Conservation (phyloP, 2,329 filamentous ascomycete species). For the Alternaria sp. region DNA sequence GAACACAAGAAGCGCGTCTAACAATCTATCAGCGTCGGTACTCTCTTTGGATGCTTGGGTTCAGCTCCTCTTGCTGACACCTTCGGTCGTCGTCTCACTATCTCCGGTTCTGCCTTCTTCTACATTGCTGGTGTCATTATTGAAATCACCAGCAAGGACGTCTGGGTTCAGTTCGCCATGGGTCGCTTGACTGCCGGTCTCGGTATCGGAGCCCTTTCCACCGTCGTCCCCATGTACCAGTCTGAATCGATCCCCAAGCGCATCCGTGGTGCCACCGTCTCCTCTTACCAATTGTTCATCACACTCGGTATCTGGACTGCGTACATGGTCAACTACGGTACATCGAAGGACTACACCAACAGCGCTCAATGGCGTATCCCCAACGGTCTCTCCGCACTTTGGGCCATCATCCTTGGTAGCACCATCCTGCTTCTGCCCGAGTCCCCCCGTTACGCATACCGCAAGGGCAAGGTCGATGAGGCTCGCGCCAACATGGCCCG, state of each 20-base stretch:
- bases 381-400: slow-evolving; percentile 66
- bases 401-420: slow-evolving; percentile 61
- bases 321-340: slow-evolving; percentile 67
- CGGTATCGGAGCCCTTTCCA: slow-evolving; percentile 70
- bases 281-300: slow-evolving; percentile 73
- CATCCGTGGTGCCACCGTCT: slow-evolving; percentile 69
- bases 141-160: slow-evolving; percentile 66
- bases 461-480: slow-evolving; percentile 60
- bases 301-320: slow-evolving; percentile 70
- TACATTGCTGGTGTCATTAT: slow-evolving; percentile 71
- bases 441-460: slow-evolving; percentile 66
- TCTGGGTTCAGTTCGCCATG: slow-evolving; percentile 70
- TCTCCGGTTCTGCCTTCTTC: slow-evolving; percentile 68
- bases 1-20: not conserved
- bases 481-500: slow-evolving; percentile 62
- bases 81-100: slow-evolving; percentile 68
- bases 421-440: slow-evolving; percentile 66
- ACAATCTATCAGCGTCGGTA: slow-evolving; percentile 61
- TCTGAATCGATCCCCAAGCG: slow-evolving; percentile 71
- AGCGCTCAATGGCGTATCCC: slow-evolving; percentile 70
- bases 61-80: slow-evolving; percentile 67
- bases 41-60: slow-evolving; percentile 74
- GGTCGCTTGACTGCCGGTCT: slow-evolving; percentile 71
- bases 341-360: slow-evolving; percentile 58
- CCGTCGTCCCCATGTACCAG: slow-evolving; percentile 68